phyloP scores from a whole-genome alignment of 1,284 basidiomycete species.

The Melanopsichium pennsylvanicum region DNA sequence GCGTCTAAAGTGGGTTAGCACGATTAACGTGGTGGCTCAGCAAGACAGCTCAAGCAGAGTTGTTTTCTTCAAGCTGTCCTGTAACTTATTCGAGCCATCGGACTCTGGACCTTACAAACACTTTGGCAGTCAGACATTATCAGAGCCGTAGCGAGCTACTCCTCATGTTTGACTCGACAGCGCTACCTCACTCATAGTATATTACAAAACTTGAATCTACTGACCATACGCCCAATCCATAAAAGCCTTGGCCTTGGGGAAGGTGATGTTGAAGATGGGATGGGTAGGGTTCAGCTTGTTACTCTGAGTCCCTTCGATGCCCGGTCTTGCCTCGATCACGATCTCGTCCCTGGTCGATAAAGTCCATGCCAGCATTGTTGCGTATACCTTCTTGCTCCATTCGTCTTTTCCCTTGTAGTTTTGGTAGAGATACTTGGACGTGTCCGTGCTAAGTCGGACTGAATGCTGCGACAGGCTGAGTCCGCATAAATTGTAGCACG shows the following conservation, averaged over 20 bases:
- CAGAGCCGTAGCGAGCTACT: too few relatives aligned
- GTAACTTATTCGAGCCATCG: too few relatives aligned
- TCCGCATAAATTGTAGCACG: constrained; percentile 64
- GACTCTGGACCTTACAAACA: too few relatives aligned
- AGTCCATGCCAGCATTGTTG: constrained; percentile 42
- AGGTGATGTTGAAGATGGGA: constrained; percentile 57
- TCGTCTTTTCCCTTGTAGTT: constrained; percentile 9
- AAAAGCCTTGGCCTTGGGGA: constrained; percentile 45
- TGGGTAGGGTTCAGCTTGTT: constrained; percentile 53
- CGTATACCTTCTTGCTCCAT: constrained; percentile 47
- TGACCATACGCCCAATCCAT: constrained; percentile 57
- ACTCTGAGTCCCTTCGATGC: not conserved
- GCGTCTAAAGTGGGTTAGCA: constrained; percentile 18
- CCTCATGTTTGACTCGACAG: too few relatives aligned
- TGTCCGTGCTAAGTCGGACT: constrained; percentile 39
- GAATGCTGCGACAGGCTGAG: constrained; percentile 58
- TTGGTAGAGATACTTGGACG: constrained; percentile 4
- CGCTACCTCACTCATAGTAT: too few relatives aligned
- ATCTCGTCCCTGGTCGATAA: constrained; percentile 22
- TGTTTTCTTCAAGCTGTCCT: too few relatives aligned
- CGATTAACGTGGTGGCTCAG: too few relatives aligned
- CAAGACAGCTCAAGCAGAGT: not conserved
- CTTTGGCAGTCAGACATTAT: too few relatives aligned
- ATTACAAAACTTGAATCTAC: not conserved
- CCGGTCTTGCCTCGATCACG: constrained; percentile 31